Evolutionary conservation across 768 basidiomycete genomes (phyloP).

Genomic region (Podaxis rugospora): DNA sequence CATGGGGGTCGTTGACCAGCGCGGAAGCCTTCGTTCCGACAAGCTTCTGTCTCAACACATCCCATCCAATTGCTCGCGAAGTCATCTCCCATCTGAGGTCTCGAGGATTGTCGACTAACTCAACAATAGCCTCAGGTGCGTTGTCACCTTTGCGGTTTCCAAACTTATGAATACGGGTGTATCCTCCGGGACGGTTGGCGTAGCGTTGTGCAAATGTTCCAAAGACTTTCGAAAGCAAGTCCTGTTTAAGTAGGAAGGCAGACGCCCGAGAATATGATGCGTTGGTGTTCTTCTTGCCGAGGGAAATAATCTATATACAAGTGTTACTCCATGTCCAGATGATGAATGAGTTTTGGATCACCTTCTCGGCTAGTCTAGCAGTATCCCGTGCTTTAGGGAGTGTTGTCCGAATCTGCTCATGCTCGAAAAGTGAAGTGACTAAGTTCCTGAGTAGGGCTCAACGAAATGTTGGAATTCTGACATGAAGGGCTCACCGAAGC

Average conservation of each 20-base stretch:
- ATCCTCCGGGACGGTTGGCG: slow-evolving; percentile 79
- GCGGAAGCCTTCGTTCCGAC: slow-evolving; percentile 36
- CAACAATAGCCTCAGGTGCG: slow-evolving; percentile 87
- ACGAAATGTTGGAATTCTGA: neutral
- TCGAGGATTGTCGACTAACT: slow-evolving; percentile 90
- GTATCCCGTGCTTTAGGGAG: slow-evolving; percentile 92
- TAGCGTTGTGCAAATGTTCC: slow-evolving; percentile 78
- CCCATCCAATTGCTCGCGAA: slow-evolving; percentile 83
- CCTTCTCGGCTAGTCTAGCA: slow-evolving; percentile 91
- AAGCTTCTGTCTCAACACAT: slow-evolving; percentile 59
- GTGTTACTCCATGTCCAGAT: neutral
- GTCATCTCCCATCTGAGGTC: slow-evolving; percentile 89
- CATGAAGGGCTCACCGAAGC: slow-evolving; percentile 61
- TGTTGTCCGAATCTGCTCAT: slow-evolving; percentile 95
- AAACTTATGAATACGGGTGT: slow-evolving; percentile 90
- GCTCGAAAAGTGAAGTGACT: slow-evolving; percentile 89
- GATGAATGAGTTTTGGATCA: slow-evolving; percentile 17
- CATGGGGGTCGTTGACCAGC: slow-evolving; percentile 48
- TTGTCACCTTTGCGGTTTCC: slow-evolving; percentile 92
- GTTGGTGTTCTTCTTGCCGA: slow-evolving; percentile 82
- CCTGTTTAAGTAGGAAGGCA: slow-evolving; percentile 72
- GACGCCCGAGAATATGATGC: slow-evolving; percentile 68
- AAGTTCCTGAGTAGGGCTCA: slow-evolving; percentile 60
- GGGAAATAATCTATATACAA: slow-evolving; percentile 70
- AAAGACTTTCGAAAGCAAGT: slow-evolving; percentile 80